Percentiles rank a stretch among this genome's conserved stretches.
phyloP scores from a whole-genome alignment of 495 filamentous ascomycete species.

The Penicillium alfredii region DNA sequence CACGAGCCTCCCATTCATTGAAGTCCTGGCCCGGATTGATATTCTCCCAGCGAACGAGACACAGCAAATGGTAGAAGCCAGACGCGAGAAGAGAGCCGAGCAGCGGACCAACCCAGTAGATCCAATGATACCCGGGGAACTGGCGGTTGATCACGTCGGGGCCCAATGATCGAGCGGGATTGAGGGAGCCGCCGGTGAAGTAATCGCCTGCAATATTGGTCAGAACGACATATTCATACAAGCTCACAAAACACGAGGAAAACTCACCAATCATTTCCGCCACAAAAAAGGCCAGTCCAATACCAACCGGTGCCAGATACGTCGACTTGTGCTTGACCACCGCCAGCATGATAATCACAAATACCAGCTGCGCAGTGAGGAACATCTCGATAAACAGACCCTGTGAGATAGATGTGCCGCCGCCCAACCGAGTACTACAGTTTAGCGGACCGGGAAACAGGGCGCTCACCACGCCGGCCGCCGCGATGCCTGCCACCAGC shows the following conservation, averaged over 20 bases:
- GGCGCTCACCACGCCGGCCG: constrained; percentile 54
- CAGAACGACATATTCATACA: background rate
- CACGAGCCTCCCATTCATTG: constrained; percentile 33
- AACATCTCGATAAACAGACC: constrained; percentile 79
- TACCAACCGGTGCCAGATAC: constrained; percentile 70
- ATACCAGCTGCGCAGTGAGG: constrained; percentile 68
- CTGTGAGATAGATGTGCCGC: constrained; percentile 52
- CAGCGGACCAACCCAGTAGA: constrained; percentile 61
- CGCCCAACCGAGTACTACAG: constrained; percentile 55
- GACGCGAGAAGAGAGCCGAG: constrained; percentile 61
- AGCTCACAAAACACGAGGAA: too few species aligned
- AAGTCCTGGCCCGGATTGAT: constrained; percentile 72
- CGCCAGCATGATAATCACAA: constrained; percentile 77
- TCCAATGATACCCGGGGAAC: constrained; percentile 55
- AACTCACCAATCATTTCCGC: constrained; percentile 56
- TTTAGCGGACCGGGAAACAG: constrained; percentile 58
- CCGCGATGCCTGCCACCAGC: constrained; percentile 52
- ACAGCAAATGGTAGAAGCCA: constrained; percentile 61
- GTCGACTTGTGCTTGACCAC: constrained; percentile 79
- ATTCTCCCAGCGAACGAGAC: constrained; percentile 65
- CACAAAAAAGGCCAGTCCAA: constrained; percentile 69
- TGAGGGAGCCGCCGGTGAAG: constrained; percentile 68
- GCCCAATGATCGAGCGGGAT: constrained; percentile 68
- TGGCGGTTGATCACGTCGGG: constrained; percentile 57
- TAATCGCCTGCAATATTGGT: constrained; percentile 47